Conservation (phyloP, 2,329 filamentous ascomycete species). For the Penicillium olsonii region DNA sequence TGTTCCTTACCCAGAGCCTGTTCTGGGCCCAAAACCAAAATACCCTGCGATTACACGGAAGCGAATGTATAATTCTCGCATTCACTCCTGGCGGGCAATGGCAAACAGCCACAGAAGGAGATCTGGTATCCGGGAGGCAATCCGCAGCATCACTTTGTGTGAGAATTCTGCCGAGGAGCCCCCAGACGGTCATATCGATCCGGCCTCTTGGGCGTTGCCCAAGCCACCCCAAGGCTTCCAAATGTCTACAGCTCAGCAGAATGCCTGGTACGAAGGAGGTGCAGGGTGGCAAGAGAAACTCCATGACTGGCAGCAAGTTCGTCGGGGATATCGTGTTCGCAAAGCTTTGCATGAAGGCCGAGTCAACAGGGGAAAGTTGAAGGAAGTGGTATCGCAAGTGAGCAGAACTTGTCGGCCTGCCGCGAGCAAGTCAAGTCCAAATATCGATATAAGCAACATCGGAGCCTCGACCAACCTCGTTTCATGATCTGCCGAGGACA, state of each 20-base stretch:
- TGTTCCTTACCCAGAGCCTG: conserved; percentile 27
- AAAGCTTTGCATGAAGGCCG: conserved; percentile 39
- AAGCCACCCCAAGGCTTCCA: conserved; percentile 42
- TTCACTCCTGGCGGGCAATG: conserved; percentile 43
- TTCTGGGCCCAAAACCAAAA: conserved; percentile 26
- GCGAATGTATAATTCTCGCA: conserved; percentile 28
- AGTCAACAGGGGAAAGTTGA: conserved; percentile 36
- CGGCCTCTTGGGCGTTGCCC: conserved; percentile 43
- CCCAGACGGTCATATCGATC: conserved; percentile 41
- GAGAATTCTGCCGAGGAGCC: conserved; percentile 41
- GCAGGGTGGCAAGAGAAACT: conserved; percentile 43
- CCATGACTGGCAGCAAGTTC: conserved; percentile 41
- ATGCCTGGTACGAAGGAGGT: conserved; percentile 43
- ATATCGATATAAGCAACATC: background rate
- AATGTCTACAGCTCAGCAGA: conserved; percentile 37
- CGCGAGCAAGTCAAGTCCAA: conserved; percentile 14
- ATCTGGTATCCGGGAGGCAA: conserved; percentile 30
- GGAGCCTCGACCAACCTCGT: background rate
- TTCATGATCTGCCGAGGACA: background rate
- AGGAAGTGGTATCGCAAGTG: conserved; percentile 29
- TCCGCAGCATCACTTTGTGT: conserved; percentile 35
- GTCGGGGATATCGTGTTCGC: conserved; percentile 38
- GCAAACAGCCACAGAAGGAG: conserved; percentile 37
- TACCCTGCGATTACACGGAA: conserved; percentile 22
- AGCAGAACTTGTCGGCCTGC: conserved; percentile 19